Evolutionary conservation across 495 filamentous ascomycete genomes (phyloP).

Genomic region (Podospora bellae-mahoneyi): DNA sequence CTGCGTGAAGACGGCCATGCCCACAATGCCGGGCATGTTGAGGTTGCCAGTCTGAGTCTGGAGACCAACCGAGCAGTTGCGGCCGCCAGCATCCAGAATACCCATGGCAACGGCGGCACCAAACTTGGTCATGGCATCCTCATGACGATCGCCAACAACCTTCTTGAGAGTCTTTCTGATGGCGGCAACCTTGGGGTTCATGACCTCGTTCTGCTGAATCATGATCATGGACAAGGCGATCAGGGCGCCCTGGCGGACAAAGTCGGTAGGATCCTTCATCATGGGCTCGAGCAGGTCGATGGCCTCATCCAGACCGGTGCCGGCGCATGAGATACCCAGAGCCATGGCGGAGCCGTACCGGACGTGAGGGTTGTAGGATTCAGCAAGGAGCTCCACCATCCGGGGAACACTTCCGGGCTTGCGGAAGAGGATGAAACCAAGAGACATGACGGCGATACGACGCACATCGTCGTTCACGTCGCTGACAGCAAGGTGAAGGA

Average conservation of each 20-base stretch:
- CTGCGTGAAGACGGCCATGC: conserved; percentile 96
- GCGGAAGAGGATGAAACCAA: conserved; percentile 97
- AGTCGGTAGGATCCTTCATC: conserved; percentile 99
- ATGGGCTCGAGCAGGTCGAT: conserved; percentile 97
- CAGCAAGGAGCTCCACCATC: conserved; percentile 97
- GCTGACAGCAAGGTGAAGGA: conserved; percentile 96
- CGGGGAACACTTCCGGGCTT: conserved; percentile 96
- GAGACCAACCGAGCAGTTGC: conserved; percentile 96
- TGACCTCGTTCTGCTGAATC: conserved; percentile 93
- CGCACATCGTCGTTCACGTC: conserved; percentile 98
- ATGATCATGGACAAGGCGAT: conserved; percentile 96
- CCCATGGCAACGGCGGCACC: conserved; percentile 90
- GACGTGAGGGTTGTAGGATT: conserved; percentile 98
- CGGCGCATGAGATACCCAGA: conserved; percentile 94
- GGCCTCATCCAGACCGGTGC: conserved; percentile 93
- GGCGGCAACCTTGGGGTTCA: conserved; percentile 83
- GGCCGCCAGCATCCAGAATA: conserved; percentile 96
- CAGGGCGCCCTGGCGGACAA: conserved; percentile 95
- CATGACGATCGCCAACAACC: conserved; percentile 89
- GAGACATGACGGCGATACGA: conserved; percentile 93
- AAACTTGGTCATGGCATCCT: conserved; percentile 99
- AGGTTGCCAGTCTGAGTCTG: conserved; percentile 97
- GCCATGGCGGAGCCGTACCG: conserved; percentile 98
- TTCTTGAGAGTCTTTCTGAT: conserved; percentile 85
- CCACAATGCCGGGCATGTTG: conserved; percentile 95